Percentiles rank a stretch among this genome's conserved stretches.
These are phyloP conservation scores for Aspergillus sparsus DNA, from an alignment of 495 filamentous ascomycete species.

Conservation along the genomic window DNA sequence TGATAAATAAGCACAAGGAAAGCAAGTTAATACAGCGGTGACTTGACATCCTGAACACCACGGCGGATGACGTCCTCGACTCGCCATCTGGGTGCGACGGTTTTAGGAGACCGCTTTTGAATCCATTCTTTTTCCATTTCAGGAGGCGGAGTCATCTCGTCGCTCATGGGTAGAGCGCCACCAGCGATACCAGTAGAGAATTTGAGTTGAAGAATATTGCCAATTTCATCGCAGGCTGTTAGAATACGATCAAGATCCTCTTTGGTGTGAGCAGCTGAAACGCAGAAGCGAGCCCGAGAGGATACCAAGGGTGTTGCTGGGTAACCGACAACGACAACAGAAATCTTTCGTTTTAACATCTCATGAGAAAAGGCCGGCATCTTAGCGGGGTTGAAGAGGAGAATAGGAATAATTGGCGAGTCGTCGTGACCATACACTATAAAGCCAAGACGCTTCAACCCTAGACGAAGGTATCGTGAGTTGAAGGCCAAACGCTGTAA, in stretches of 20 bases:
- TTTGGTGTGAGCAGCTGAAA: constrained; percentile 95
- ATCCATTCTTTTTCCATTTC: constrained; percentile 69
- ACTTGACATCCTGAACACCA: constrained; percentile 78
- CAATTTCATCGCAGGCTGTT: constrained; percentile 87
- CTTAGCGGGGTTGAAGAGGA: constrained; percentile 95
- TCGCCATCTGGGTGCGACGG: constrained; percentile 74
- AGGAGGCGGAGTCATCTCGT: constrained; percentile 66
- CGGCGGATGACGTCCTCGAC: constrained; percentile 76
- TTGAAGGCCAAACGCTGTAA: constrained; percentile 97
- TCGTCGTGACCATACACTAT: constrained; percentile 98
- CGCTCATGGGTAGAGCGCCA: constrained; percentile 71
- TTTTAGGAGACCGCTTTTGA: constrained; percentile 46
- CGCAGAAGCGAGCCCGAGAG: constrained; percentile 91
- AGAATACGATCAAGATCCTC: constrained; percentile 93
- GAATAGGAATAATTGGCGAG: constrained; percentile 90
- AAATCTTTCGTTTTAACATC: constrained; percentile 96
- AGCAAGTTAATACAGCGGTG: constrained; percentile 51
- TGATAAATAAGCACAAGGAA: constrained; percentile 5
- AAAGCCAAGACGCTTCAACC: constrained; percentile 93
- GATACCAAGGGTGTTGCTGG: constrained; percentile 95
- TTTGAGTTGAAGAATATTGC: constrained; percentile 89
- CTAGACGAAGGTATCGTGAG: constrained; percentile 93
- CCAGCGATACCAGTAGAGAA: constrained; percentile 94
- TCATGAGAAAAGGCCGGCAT: constrained; percentile 98
- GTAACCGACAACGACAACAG: constrained; percentile 97